phyloP scores from a whole-genome alignment of 2,329 filamentous ascomycete genomes.

The Fusarium citri region DNA sequence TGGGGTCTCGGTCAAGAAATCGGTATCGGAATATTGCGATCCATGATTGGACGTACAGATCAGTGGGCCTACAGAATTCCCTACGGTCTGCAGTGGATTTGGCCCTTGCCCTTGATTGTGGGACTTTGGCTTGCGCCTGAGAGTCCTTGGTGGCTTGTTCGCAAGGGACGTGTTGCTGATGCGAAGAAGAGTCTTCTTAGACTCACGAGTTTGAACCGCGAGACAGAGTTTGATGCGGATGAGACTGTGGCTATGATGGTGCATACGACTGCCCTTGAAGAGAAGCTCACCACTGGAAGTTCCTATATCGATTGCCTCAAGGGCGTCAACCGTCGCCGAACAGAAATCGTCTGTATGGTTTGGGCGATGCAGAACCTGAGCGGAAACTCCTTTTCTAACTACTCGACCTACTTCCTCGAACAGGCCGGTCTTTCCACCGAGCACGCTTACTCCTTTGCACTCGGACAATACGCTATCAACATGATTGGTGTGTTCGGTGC shows the following conservation, averaged over 20 bases:
- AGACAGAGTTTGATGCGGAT: conserved; percentile 81
- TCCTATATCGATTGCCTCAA: conserved; percentile 86
- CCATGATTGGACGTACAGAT: conserved; percentile 72
- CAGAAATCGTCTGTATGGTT: conserved; percentile 74
- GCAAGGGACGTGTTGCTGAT: conserved; percentile 71
- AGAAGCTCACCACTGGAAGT: conserved; percentile 77
- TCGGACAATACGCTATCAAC: conserved; percentile 76
- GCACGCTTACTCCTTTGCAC: conserved; percentile 66
- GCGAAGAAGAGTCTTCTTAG: conserved; percentile 75
- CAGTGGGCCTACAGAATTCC: conserved; percentile 78
- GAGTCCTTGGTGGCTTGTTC: conserved; percentile 80
- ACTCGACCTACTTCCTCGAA: conserved; percentile 72
- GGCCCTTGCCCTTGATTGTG: conserved; percentile 74
- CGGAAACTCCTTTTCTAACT: conserved; percentile 73
- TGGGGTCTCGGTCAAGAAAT: conserved; percentile 81
- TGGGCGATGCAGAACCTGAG: conserved; percentile 74
- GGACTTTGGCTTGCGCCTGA: conserved; percentile 77
- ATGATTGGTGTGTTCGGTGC: conserved; percentile 85
- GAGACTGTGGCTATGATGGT: conserved; percentile 94
- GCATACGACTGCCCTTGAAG: conserved; percentile 84
- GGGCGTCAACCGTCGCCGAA: conserved; percentile 80
- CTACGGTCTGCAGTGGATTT: conserved; percentile 82
- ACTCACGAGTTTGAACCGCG: conserved; percentile 70
- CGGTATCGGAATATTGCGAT: conserved; percentile 77
- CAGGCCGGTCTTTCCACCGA: conserved; percentile 66